Base-by-base conservation (phyloP, 78 protist genomes). In the Isochrysis galbana region DNA sequence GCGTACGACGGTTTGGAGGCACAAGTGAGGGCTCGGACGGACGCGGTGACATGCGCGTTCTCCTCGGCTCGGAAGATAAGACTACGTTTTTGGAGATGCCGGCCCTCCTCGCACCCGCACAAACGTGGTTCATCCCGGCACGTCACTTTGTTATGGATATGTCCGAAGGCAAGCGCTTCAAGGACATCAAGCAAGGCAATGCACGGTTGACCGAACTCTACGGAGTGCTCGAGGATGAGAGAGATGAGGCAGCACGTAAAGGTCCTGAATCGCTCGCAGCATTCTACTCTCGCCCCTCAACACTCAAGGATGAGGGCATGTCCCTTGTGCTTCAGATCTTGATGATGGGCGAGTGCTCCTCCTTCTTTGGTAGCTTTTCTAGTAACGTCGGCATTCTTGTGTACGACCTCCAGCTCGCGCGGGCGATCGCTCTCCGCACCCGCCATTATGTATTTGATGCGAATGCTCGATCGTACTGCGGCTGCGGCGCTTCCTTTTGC, bases 401-500 rank as follows among this genome's bases (percentile, higher is more conserved):
- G 32, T 32, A 77, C 84, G 84, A 77, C 84, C 84, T 77, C 34
- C 3, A 22, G 47, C 1, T 5, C n/a, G 84, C 84, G 17, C 84
- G 0, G 29, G 84, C 84, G 10, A 77, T 19, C 34, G 3, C 29
- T 19, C 2, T 2, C 29, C 23, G 46, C 47, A 7, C 1, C 32
- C 4, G 46, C 48, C 44, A 0, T 2, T 32, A 77, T 29, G 3
- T 32, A 17, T 14, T 77, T 10, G 84, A 77, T 46, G 84, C 23
- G 34, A 77, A 77, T 29, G 84, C 47, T 25, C 84, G 84, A 41
- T 23, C 22, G n/a, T 77, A 77, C 84, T 77, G 84, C 84, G 84
- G 84, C 84, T 77, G 84, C n/a, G 84, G 84, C 84, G 84, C 84
- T n/a, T 77, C 84, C 29, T 77, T 77, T 21, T 77, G 84, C 84